These are phyloP conservation scores for Termitomyces sp. DNA, from an alignment of 768 basidiomycete species.

Conservation along the genomic window DNA sequence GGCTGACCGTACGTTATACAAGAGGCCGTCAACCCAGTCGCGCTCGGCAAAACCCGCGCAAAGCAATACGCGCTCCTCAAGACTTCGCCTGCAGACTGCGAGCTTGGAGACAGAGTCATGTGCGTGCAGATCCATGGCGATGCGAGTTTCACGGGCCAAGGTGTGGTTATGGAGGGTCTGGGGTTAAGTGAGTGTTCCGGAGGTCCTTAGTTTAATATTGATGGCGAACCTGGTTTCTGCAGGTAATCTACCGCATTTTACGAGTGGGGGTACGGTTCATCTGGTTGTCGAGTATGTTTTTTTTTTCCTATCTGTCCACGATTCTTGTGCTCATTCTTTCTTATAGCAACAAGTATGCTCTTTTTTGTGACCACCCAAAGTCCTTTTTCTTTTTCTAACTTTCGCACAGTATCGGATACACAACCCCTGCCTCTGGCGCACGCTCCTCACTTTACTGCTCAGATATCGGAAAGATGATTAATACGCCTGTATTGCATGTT, in stretches of 20 bases:
- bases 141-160: slow-evolving; percentile 88
- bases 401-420: slow-evolving; percentile 77
- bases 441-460: slow-evolving; percentile 87
- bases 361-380: not conserved
- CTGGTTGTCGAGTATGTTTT: slow-evolving; percentile 79
- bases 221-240: not conserved
- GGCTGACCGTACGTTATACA: not conserved
- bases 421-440: slow-evolving; percentile 79
- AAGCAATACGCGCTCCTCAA: slow-evolving; percentile 83
- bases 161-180: slow-evolving; percentile 83
- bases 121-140: slow-evolving; percentile 91
- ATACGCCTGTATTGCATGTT: slow-evolving; percentile 83
- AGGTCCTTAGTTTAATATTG: not conserved
- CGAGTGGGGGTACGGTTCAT: slow-evolving; percentile 86
- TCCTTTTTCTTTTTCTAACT: not conserved
- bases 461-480: slow-evolving; percentile 86
- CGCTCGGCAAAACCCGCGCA: slow-evolving; percentile 83
- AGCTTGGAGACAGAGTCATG: slow-evolving; percentile 69
- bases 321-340: not conserved
- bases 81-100: slow-evolving; percentile 47
- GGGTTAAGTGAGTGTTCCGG: slow-evolving; percentile 60
- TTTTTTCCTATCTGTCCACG: not conserved
- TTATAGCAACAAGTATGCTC: slow-evolving; percentile 51
- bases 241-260: slow-evolving; percentile 79
- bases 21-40: slow-evolving; percentile 89